Evolutionary conservation across 768 basidiomycete species (phyloP).

Genomic region (Calocybe indica): DNA sequence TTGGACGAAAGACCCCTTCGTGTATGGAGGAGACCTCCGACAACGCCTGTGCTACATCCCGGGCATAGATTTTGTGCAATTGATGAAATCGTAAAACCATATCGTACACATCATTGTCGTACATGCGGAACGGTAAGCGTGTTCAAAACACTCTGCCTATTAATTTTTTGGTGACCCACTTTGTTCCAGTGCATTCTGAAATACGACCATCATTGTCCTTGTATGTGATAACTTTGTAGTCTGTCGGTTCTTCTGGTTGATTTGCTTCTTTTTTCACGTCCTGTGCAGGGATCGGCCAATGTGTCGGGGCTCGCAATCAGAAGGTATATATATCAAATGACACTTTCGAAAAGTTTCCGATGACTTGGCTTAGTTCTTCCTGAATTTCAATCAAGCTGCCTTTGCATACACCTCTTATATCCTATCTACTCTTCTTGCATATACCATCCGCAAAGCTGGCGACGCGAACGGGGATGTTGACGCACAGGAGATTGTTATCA

Average conservation of each 20-base stretch:
- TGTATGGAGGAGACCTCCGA: conserved; percentile 27
- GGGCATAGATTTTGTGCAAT: conserved; percentile 61
- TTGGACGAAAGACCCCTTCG: background rate
- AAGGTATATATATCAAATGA: conserved; percentile 40
- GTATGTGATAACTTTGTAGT: conserved; percentile 32
- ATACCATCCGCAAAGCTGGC: conserved; percentile 33
- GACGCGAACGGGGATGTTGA: conserved; percentile 34
- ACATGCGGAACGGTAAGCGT: conserved; percentile 71
- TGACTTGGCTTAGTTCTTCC: conserved; percentile 56
- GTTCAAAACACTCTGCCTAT: background rate
- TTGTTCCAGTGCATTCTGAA: conserved; percentile 65
- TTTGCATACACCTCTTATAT: conserved; percentile 56
- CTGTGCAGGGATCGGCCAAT: conserved; percentile 81
- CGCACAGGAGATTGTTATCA: conserved; percentile 63
- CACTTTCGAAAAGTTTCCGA: background rate
- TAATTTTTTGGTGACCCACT: conserved; percentile 3
- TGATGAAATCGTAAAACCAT: conserved; percentile 68
- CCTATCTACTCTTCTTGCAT: conserved; percentile 52
- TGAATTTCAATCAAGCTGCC: conserved; percentile 71
- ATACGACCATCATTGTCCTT: conserved; percentile 90
- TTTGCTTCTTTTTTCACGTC: background rate
- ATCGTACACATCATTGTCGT: conserved; percentile 75
- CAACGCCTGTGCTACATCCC: conserved; percentile 43
- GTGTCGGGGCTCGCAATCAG: conserved; percentile 89
- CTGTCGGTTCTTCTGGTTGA: background rate